Percentiles rank a stretch among this genome's conserved stretches.
These are phyloP conservation scores for Mucor racemosus DNA, from an alignment of 371 early-diverging fungal genomes.

Conservation along the genomic window DNA sequence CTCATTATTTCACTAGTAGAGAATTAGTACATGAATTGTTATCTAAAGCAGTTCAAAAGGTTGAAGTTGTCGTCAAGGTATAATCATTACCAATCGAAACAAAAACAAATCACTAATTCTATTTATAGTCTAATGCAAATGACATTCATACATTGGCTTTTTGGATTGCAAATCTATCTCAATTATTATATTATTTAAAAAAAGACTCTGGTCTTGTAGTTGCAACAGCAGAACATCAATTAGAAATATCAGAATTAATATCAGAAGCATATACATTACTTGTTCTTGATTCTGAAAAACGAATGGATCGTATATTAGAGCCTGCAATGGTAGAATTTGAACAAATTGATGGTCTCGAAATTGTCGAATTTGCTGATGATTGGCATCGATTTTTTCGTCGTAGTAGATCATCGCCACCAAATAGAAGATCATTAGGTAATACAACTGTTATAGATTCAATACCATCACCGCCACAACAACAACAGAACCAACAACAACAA, in stretches of 20 bases:
- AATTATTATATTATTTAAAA: slow-evolving; percentile 82
- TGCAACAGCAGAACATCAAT: slow-evolving; percentile 69
- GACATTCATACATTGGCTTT: slow-evolving; percentile 64
- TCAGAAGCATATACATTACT: slow-evolving; percentile 75
- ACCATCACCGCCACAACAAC: not conserved
- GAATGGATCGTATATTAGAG: slow-evolving; percentile 69
- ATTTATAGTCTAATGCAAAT: slow-evolving; percentile 27
- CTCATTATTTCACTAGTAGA: slow-evolving; percentile 71
- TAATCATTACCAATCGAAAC: not conserved
- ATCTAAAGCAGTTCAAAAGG: slow-evolving; percentile 59
- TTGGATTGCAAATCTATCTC: slow-evolving; percentile 86
- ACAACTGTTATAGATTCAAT: not conserved
- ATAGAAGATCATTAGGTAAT: not conserved
- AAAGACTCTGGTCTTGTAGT: slow-evolving; percentile 76
- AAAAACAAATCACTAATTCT: not conserved
- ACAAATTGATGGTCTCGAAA: slow-evolving; percentile 71
- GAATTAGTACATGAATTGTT: slow-evolving; percentile 77
- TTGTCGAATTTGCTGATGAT: slow-evolving; percentile 70
- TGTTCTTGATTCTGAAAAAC: slow-evolving; percentile 62
- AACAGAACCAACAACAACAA: slow-evolving; percentile 2
- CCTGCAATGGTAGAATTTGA: slow-evolving; percentile 77
- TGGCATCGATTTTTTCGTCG: slow-evolving; percentile 49
- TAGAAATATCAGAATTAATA: slow-evolving; percentile 72
- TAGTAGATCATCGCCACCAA: slow-evolving; percentile 5
- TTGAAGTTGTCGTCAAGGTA: slow-evolving; percentile 63